phyloP scores from a whole-genome alignment of 805 yeast genomes.

The Saturnispora silvae region DNA sequence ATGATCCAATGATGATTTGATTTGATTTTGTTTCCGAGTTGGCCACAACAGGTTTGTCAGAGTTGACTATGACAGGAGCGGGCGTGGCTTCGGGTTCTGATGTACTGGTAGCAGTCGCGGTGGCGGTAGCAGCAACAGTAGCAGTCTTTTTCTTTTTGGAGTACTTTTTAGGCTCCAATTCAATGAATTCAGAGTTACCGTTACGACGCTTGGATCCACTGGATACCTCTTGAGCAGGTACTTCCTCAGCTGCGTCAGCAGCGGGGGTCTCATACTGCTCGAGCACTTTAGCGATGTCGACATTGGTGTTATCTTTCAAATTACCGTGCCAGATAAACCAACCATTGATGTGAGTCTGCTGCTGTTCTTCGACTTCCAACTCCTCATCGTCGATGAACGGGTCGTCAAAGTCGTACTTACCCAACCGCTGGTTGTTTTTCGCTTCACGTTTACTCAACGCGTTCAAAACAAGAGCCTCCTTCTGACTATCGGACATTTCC shows the following conservation, averaged over 20 bases:
- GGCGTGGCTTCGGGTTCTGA: not conserved
- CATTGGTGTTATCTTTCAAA: conserved; percentile 37
- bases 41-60: conserved; percentile 9
- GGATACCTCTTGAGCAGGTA: not conserved
- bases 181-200: not conserved
- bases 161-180: not conserved
- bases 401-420: conserved; percentile 85
- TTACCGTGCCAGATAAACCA: conserved; percentile 95
- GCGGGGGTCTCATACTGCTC: not conserved
- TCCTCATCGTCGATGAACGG: conserved; percentile 97
- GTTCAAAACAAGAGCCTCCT: conserved; percentile 22
- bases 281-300: not conserved
- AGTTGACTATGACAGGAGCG: not conserved
- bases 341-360: conserved; percentile 88
- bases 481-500: conserved; percentile 26
- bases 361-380: conserved; percentile 75
- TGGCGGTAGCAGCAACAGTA: not conserved
- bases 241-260: not conserved
- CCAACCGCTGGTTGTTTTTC: conserved; percentile 60
- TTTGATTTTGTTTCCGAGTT: conserved; percentile 9
- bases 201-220: not conserved
- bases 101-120: not conserved
- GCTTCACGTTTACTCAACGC: conserved; percentile 30
- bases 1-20: conserved; percentile 13
- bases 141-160: not conserved